Evolutionary conservation across 2,329 filamentous ascomycete species (phyloP), one percentile per base, ranked within the genome.

Genomic region (Grosmannia penicillata): DNA sequence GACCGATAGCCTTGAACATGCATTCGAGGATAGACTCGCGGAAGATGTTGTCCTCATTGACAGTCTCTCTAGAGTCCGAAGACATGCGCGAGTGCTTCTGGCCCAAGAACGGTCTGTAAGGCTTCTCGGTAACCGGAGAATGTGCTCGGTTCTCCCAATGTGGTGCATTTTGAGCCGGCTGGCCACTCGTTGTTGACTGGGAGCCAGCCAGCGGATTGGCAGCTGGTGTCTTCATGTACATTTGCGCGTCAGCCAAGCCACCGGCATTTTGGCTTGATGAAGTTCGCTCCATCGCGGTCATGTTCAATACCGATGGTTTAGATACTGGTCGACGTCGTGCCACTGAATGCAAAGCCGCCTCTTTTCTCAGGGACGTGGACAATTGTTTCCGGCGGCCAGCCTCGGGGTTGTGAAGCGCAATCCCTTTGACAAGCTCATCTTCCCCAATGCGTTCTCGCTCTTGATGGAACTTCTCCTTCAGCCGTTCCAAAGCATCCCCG

Each of bases 1-100:
- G 62, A 0, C 91, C 91, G 43, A 98, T 81, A 0, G 86, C 82
- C 53, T 89, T 95, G 59, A 94, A 89, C 62, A 98, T 93, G 53
- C 91, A 96, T 48, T 94, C 85, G 18, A 96, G 62, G 14, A 98
- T 85, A 0, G 86, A 93, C 42, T 85, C 78, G 29, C 93, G 72
- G 56, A 98, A 96, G 7, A 93, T 59, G 33, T 79, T 75, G 50
- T 95, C 89, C 53, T 96, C 91, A 47, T 94, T 84, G 8, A 86
- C 62, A 0, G 82, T 81, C 40, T 95, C 86, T 47, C 87, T 77
- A 6, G 80, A 73, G 49, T 85, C 80, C 23, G 73, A 59, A 6
- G 62, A 61, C 25, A 66, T 60, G 33, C 68, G 65, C 33, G 59
- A 59, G 26, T 63, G 61, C 36, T 63, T 61, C 42, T 67, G 66